These are phyloP conservation scores for Kokia cookei DNA, from an alignment of 441 rosid genomes.

Conservation along the genomic window DNA sequence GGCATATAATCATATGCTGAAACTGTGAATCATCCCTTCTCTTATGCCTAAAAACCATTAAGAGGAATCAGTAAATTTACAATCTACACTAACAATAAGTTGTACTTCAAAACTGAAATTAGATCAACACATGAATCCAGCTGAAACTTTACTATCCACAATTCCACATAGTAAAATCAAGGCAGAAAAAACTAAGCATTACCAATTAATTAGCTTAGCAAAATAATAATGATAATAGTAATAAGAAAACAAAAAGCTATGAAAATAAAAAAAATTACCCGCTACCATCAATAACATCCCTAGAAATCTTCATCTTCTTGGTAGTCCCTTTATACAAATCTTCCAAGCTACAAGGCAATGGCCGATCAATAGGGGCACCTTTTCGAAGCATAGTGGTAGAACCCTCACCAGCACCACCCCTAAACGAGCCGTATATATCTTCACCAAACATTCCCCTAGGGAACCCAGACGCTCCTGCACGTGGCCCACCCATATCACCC, in stretches of 20 bases:
- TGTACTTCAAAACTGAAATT: background rate
- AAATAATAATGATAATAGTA: background rate
- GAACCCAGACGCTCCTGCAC: constrained; percentile 37
- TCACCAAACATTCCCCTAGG: constrained; percentile 55
- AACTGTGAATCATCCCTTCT: background rate
- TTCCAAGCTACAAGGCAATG: constrained; percentile 69
- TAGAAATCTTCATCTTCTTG: constrained; percentile 82
- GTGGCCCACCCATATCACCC: constrained; percentile 48
- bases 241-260: too few relatives aligned
- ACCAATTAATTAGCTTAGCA: background rate
- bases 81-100: background rate
- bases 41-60: background rate
- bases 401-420: constrained; percentile 46
- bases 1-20: background rate
- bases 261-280: constrained; percentile 33
- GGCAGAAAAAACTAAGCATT: background rate
- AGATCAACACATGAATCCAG: background rate
- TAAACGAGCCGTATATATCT: constrained; percentile 43
- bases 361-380: constrained; percentile 56
- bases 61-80: background rate
- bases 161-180: background rate
- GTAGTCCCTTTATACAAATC: constrained; percentile 68
- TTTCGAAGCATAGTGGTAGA: constrained; percentile 39
- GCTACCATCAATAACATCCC: constrained; percentile 48
- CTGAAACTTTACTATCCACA: background rate